Conservation (phyloP, 371 early-diverging fungal genomes). For the Sanchytrium tribonematis region DNA sequence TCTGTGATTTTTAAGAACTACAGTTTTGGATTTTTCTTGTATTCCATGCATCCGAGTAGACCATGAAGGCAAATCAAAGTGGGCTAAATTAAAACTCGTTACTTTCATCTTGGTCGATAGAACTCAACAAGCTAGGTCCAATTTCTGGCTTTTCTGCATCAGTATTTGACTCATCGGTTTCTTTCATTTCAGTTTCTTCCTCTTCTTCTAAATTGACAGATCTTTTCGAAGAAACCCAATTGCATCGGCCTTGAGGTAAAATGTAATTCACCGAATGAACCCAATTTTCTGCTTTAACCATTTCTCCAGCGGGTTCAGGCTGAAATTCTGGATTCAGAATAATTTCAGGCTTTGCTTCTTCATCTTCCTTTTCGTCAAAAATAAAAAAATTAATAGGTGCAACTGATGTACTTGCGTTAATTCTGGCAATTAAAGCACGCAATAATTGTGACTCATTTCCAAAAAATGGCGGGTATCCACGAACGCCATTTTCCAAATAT, state of each 20-base stretch:
- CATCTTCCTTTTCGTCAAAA: conserved; percentile 19
- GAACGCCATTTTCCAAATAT: conserved; percentile 13
- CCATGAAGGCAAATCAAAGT: conserved; percentile 17
- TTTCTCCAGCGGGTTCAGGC: conserved; percentile 12
- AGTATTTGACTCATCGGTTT: conserved; percentile 4
- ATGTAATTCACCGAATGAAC: conserved; percentile 26
- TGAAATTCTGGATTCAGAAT: conserved; percentile 25
- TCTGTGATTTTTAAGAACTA: conserved; percentile 13
- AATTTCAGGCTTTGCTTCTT: conserved; percentile 16
- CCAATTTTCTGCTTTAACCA: conserved; percentile 17
- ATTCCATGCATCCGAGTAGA: conserved; percentile 8
- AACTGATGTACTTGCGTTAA: conserved; percentile 20
- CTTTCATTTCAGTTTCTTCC: conserved; percentile 8
- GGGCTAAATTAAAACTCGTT: conserved; percentile 5
- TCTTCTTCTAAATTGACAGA: background rate
- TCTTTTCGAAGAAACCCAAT: conserved; percentile 18
- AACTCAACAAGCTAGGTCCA: conserved; percentile 16
- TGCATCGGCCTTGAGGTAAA: conserved; percentile 21
- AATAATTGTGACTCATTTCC: conserved; percentile 23
- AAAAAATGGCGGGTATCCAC: conserved; percentile 19
- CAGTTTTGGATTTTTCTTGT: conserved; percentile 17
- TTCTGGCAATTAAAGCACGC: conserved; percentile 25
- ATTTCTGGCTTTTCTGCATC: conserved; percentile 16
- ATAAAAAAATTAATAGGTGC: conserved; percentile 23
- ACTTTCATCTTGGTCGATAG: conserved; percentile 18